A percentile compares a stretch with the other conserved stretches of the same genome.
These are phyloP conservation scores for Ceratocystis cubensis DNA, from an alignment of 2,329 filamentous ascomycete species.

Conservation along the genomic window DNA sequence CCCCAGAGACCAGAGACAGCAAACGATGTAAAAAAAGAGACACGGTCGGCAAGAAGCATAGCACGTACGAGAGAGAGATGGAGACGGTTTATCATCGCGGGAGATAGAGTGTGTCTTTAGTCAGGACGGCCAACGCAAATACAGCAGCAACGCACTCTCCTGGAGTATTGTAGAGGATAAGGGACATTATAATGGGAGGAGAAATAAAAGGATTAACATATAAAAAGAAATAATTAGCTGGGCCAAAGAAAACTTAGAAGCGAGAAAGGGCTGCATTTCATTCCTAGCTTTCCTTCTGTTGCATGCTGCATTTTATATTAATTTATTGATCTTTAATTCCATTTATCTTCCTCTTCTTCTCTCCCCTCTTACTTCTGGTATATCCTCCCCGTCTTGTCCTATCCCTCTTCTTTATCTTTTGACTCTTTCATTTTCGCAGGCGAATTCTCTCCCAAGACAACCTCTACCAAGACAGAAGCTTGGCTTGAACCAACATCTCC, in stretches of 20 bases:
- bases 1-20: background rate
- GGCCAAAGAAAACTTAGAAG: background rate
- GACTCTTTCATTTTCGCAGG: too few relatives aligned
- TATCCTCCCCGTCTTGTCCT: background rate
- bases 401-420: background rate
- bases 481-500: too few relatives aligned
- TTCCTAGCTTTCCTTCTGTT: background rate
- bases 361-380: background rate
- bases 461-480: too few relatives aligned
- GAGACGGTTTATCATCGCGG: background rate
- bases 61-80: too few relatives aligned
- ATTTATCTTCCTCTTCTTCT: background rate
- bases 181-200: too few relatives aligned
- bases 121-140: background rate
- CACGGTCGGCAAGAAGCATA: too few relatives aligned
- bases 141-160: background rate
- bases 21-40: background rate
- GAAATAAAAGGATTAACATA: background rate
- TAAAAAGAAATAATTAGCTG: background rate
- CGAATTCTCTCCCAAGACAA: too few relatives aligned
- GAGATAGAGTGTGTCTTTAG: background rate
- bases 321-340: background rate
- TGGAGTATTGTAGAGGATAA: background rate
- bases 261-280: background rate
- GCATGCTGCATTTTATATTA: background rate